Conservation (phyloP, 192 early-diverging fungal genomes). For the Mortierella antarctica region DNA sequence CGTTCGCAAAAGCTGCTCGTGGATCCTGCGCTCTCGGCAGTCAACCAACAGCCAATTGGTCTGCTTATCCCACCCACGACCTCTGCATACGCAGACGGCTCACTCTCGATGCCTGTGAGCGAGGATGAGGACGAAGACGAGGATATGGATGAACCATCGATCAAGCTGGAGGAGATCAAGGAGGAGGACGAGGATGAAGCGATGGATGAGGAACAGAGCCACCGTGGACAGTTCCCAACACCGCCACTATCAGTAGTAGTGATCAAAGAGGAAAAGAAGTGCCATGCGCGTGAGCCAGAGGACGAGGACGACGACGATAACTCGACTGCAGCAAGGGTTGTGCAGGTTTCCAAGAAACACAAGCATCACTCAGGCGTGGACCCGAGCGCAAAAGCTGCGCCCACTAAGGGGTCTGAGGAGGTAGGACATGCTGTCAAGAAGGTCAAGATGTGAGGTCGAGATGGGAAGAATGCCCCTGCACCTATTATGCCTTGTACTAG, state of each 20-base stretch:
- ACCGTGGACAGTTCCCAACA: not conserved
- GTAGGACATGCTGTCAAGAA: constrained; percentile 20
- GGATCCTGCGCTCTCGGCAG: constrained; percentile 54
- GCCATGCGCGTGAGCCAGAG: not conserved
- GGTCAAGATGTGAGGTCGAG: constrained; percentile 12
- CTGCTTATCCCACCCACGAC: constrained; percentile 45
- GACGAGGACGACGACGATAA: constrained; percentile 33
- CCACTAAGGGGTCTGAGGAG: not conserved
- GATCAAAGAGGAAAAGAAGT: constrained; percentile 12
- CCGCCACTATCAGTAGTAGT: constrained; percentile 2
- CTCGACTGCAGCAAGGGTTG: constrained; percentile 42
- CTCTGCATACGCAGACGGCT: constrained; percentile 53
- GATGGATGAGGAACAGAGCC: constrained; percentile 3
- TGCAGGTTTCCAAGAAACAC: constrained; percentile 51
- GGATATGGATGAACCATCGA: constrained; percentile 10
- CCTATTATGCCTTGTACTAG: no score
- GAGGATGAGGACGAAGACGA: constrained; percentile 58
- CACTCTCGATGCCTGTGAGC: constrained; percentile 63
- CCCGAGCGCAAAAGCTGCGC: not conserved
- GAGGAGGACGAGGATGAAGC: constrained; percentile 36
- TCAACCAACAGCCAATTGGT: constrained; percentile 15
- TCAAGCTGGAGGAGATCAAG: constrained; percentile 37
- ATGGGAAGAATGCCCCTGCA: no score
- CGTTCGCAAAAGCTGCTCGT: constrained; percentile 56
- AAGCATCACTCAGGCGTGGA: constrained; percentile 7